phyloP scores from a whole-genome alignment of 192 early-diverging fungal genomes.

The Spizellomyces punctatus region DNA sequence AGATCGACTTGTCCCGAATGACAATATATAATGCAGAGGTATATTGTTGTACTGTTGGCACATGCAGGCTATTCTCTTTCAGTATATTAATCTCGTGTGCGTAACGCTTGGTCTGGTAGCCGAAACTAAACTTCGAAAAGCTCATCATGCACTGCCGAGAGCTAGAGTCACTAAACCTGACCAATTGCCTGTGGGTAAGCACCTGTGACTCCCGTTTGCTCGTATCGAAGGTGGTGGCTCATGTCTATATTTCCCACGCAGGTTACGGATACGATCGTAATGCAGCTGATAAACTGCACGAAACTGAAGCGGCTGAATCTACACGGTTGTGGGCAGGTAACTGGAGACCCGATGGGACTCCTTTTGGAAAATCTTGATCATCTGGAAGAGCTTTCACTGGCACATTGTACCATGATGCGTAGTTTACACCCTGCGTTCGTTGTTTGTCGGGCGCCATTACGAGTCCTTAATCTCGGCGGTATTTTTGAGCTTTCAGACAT shows the following conservation, averaged over 20 bases:
- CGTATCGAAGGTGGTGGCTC: too few relatives aligned
- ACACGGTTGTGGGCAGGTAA: background rate
- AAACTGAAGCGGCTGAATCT: background rate
- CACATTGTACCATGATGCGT: background rate
- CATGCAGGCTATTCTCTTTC: too few relatives aligned
- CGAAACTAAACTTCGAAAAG: background rate
- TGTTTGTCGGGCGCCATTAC: too few relatives aligned
- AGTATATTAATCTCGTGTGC: too few relatives aligned
- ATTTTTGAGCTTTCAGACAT: too few relatives aligned
- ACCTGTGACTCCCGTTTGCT: too few relatives aligned
- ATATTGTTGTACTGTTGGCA: background rate
- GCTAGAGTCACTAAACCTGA: background rate
- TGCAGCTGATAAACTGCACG: background rate
- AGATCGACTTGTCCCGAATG: background rate
- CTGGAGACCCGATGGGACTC: slow-evolving; percentile 3
- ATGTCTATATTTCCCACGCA: too few relatives aligned
- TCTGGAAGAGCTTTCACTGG: slow-evolving; percentile 3
- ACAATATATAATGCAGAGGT: slow-evolving; percentile 1
- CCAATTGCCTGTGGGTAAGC: slow-evolving; percentile 2
- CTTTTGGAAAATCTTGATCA: background rate
- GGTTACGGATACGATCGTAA: background rate
- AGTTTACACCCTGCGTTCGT: too few relatives aligned
- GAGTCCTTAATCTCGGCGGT: too few relatives aligned
- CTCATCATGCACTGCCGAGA: slow-evolving; percentile 2
- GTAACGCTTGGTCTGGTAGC: too few relatives aligned